Conservation (phyloP, 305 asterid genomes). For the Fraxinus nigra region DNA sequence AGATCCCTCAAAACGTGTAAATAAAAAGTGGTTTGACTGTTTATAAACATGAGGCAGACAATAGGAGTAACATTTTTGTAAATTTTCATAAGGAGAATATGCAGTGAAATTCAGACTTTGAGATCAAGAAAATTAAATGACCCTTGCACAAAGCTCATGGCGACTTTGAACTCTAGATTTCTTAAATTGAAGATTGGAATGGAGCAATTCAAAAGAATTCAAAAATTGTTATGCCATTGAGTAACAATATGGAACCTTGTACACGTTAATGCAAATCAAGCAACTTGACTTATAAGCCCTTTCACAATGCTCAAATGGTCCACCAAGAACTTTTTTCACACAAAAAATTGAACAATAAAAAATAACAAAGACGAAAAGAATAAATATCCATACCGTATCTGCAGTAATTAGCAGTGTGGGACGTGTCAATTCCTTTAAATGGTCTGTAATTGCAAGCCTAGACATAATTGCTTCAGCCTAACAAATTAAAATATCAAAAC, state of each 20-base stretch:
- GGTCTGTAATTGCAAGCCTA: conserved; percentile 27
- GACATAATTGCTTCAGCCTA: conserved; percentile 73
- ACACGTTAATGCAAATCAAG: background rate
- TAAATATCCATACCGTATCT: conserved; percentile 62
- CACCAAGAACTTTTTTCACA: background rate
- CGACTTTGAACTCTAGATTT: background rate
- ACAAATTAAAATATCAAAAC: conserved; percentile 17
- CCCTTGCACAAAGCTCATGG: background rate
- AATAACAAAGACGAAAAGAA: background rate
- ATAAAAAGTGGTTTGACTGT: background rate
- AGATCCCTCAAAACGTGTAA: background rate
- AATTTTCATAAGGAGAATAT: background rate
- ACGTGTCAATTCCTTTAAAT: conserved; percentile 33
- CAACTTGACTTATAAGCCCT: background rate
- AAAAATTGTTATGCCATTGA: background rate
- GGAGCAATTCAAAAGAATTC: background rate
- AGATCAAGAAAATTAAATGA: background rate
- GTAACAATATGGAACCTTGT: background rate
- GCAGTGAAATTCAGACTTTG: background rate
- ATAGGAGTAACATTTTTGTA: background rate
- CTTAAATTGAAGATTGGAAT: background rate
- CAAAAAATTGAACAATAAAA: background rate
- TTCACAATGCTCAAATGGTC: background rate
- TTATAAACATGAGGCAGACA: background rate
- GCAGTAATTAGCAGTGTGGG: conserved; percentile 76